A percentile compares a stretch with the other conserved stretches of the same genome.
phyloP scores from a whole-genome alignment of 23 red algal species.

The Agarophyton chilense region DNA sequence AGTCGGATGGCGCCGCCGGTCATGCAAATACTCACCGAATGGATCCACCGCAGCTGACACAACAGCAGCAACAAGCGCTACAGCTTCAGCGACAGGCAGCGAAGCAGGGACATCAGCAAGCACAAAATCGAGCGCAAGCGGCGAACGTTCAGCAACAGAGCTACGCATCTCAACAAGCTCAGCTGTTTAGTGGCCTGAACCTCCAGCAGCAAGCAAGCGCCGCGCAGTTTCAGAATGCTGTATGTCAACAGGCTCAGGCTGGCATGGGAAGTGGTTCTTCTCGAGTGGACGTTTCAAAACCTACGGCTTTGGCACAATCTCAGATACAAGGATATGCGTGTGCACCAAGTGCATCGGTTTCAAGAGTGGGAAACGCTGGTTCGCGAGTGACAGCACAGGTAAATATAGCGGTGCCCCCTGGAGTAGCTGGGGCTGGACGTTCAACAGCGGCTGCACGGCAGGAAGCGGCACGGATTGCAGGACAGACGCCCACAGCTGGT shows the following conservation, averaged over 20 bases:
- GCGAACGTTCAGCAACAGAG: neutral
- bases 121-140: neutral
- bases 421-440: too few species aligned
- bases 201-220: neutral
- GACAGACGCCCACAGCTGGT: too few species aligned
- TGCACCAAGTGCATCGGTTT: too few species aligned
- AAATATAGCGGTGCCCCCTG: too few species aligned
- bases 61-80: neutral
- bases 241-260: neutral
- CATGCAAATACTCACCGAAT: neutral
- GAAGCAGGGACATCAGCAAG: conserved; percentile 1
- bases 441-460: too few species aligned
- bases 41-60: neutral
- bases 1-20: neutral
- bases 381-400: neutral
- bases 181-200: neutral
- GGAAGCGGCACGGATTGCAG: too few species aligned
- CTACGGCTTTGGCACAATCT: neutral
- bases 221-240: neutral
- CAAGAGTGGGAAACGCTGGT: neutral
- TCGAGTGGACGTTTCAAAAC: conserved; percentile 11
- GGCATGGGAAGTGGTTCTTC: neutral
- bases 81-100: neutral
- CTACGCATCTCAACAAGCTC: neutral
- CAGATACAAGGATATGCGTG: neutral